phyloP scores from a whole-genome alignment of 1,284 basidiomycete species.

The Sphagnurus paluster region DNA sequence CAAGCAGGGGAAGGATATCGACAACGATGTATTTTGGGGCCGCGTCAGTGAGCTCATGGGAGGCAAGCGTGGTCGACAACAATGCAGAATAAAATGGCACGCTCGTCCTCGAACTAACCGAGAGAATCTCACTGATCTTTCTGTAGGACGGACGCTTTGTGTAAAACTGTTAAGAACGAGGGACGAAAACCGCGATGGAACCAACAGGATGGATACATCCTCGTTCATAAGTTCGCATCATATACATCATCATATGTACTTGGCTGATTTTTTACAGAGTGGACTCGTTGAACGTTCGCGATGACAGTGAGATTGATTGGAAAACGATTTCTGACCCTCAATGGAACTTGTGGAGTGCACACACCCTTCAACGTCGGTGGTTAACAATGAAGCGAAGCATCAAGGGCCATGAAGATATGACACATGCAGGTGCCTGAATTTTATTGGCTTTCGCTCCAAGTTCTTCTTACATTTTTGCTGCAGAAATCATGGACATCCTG shows the following conservation, averaged over 20 bases:
- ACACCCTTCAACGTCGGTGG: slow-evolving; percentile 76
- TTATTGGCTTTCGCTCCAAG: neutral
- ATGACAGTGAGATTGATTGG: slow-evolving; percentile 86
- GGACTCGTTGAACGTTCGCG: slow-evolving; percentile 67
- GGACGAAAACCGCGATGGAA: slow-evolving; percentile 73
- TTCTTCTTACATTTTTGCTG: slow-evolving; percentile 13
- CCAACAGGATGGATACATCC: slow-evolving; percentile 69
- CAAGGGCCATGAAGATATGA: slow-evolving; percentile 76
- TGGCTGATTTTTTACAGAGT: slow-evolving; percentile 47
- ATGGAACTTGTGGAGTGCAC: slow-evolving; percentile 84
- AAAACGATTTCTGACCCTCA: slow-evolving; percentile 67
- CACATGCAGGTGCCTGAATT: slow-evolving; percentile 65
- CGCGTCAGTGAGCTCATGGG: slow-evolving; percentile 76
- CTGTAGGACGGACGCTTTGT: slow-evolving; percentile 70
- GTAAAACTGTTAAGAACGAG: slow-evolving; percentile 67
- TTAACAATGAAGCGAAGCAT: slow-evolving; percentile 72
- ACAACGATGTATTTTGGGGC: slow-evolving; percentile 82
- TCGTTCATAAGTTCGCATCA: slow-evolving; percentile 72
- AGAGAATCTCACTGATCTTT: neutral
- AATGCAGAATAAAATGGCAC: slow-evolving; percentile 85
- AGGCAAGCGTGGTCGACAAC: slow-evolving; percentile 69
- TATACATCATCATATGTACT: neutral
- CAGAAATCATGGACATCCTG: slow-evolving; percentile 81
- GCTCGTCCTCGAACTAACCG: neutral
- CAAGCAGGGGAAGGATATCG: slow-evolving; percentile 64